These are phyloP conservation scores for Cicer chorassanicum DNA, from an alignment of 306 rosid genomes.

Conservation along the genomic window DNA sequence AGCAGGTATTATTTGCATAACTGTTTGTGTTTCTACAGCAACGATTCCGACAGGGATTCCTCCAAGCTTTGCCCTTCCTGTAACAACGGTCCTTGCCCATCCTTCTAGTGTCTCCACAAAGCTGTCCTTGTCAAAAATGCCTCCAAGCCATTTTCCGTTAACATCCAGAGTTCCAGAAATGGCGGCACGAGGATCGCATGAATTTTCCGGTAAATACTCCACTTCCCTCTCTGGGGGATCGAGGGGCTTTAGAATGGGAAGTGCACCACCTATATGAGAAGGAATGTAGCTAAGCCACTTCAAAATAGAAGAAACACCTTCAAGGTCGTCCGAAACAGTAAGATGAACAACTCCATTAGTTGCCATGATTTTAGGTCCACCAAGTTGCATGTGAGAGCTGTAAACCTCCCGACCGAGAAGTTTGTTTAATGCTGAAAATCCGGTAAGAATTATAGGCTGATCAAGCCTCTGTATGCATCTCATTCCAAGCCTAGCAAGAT, in stretches of 20 bases:
- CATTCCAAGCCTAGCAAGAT: conserved; percentile 99
- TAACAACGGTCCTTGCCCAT: conserved; percentile 98
- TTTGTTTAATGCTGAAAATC: conserved; percentile 95
- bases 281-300: conserved; percentile 98
- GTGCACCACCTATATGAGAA: conserved; percentile 76
- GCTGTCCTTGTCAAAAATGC: conserved; percentile 95
- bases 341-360: conserved; percentile 99
- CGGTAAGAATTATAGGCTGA: conserved; percentile 95
- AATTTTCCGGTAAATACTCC: conserved; percentile 85
- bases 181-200: conserved; percentile 97
- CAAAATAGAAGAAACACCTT: conserved; percentile 90
- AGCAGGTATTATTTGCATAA: conserved; percentile 97
- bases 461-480: conserved; percentile 99
- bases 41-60: conserved; percentile 96
- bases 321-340: conserved; percentile 93
- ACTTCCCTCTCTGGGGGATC: conserved; percentile 93
- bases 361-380: conserved; percentile 99
- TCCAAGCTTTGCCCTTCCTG: conserved; percentile 99
- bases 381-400: conserved; percentile 99
- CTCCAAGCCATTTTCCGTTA: conserved; percentile 87
- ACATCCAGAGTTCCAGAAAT: conserved; percentile 68
- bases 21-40: conserved; percentile 96
- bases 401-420: conserved; percentile 98
- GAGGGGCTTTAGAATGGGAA: conserved; percentile 76
- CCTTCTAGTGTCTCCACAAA: conserved; percentile 97